Percentiles rank a stretch among this genome's conserved stretches.
Conservation (phyloP, 1,139 yeast genomes). For the Diutina pseudorugosa region DNA sequence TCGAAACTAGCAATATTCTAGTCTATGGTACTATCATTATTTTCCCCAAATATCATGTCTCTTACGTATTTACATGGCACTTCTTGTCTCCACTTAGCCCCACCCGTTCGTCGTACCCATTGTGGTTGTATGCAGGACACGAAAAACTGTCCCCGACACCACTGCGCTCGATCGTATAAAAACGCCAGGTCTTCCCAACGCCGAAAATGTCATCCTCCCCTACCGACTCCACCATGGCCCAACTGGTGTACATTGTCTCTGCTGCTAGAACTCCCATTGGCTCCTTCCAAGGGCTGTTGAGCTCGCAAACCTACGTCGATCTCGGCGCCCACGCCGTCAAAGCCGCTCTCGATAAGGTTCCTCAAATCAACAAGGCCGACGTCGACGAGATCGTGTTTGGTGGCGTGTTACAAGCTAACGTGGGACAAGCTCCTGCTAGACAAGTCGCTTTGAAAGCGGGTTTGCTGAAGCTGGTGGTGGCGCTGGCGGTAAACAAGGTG, state of each 20-base stretch:
- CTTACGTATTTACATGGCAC: too few relatives aligned
- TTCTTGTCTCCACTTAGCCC: too few relatives aligned
- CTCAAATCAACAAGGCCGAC: conserved; percentile 61
- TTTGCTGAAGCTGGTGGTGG: conserved; percentile 61
- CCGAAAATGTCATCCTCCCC: background rate
- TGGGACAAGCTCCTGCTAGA: conserved; percentile 97
- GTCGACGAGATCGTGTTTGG: conserved; percentile 92
- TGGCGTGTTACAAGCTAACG: conserved; percentile 83
- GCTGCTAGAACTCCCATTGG: conserved; percentile 94
- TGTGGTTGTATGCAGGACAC: too few relatives aligned
- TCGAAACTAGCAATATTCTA: too few relatives aligned
- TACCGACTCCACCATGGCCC: background rate
- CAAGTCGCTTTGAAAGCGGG: conserved; percentile 94
- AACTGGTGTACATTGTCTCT: conserved; percentile 74
- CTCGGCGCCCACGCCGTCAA: conserved; percentile 88
- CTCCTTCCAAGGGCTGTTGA: conserved; percentile 70
- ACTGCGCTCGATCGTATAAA: background rate
- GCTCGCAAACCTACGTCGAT: conserved; percentile 68
- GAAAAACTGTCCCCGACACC: background rate
- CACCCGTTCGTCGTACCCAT: background rate
- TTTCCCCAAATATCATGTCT: too few relatives aligned
- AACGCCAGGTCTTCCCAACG: background rate
- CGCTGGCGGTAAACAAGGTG: conserved; percentile 89
- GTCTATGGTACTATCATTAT: too few relatives aligned
- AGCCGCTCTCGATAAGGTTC: conserved; percentile 75